Percentiles rank a stretch among this genome's conserved stretches.
phyloP scores from a whole-genome alignment of 768 basidiomycete genomes.

The Tricholoma flavovirens region DNA sequence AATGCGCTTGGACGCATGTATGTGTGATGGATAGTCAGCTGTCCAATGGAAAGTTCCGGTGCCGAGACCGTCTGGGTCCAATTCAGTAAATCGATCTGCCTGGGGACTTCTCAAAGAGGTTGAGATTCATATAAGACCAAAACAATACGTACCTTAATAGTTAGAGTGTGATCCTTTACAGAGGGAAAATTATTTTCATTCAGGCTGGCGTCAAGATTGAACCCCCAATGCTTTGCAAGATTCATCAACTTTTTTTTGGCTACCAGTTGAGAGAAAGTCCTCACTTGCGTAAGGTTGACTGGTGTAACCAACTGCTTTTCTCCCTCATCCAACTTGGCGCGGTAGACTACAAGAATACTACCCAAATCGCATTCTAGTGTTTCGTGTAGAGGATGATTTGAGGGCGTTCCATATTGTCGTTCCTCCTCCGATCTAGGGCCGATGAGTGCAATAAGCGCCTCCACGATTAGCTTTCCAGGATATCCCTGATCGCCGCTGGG shows the following conservation, averaged over 20 bases:
- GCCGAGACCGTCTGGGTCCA: constrained; percentile 43
- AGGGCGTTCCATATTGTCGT: constrained; percentile 19
- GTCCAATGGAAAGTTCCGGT: constrained; percentile 47
- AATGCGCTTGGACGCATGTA: constrained; percentile 45
- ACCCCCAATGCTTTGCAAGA: constrained; percentile 61
- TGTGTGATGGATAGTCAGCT: constrained; percentile 42
- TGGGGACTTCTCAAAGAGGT: constrained; percentile 19
- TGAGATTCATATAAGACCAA: not conserved
- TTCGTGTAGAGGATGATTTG: constrained; percentile 14
- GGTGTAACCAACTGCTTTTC: constrained; percentile 52
- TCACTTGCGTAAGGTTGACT: constrained; percentile 70
- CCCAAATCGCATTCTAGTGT: constrained; percentile 48
- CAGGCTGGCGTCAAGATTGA: constrained; percentile 71
- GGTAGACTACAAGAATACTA: constrained; percentile 60
- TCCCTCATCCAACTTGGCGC: constrained; percentile 54
- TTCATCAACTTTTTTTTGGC: not conserved
- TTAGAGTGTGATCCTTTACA: constrained; percentile 45
- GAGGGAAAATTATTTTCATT: constrained; percentile 34
- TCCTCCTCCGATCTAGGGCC: constrained; percentile 30
- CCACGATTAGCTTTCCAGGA: constrained; percentile 55
- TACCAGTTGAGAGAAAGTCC: constrained; percentile 6
- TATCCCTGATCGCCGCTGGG: constrained; percentile 69
- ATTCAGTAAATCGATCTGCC: constrained; percentile 51
- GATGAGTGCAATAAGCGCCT: constrained; percentile 48
- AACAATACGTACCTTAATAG: constrained; percentile 35